Percentiles rank a stretch among this genome's conserved stretches.
These are phyloP conservation scores for Collybia nuda DNA, from an alignment of 768 basidiomycete species.

Conservation along the genomic window DNA sequence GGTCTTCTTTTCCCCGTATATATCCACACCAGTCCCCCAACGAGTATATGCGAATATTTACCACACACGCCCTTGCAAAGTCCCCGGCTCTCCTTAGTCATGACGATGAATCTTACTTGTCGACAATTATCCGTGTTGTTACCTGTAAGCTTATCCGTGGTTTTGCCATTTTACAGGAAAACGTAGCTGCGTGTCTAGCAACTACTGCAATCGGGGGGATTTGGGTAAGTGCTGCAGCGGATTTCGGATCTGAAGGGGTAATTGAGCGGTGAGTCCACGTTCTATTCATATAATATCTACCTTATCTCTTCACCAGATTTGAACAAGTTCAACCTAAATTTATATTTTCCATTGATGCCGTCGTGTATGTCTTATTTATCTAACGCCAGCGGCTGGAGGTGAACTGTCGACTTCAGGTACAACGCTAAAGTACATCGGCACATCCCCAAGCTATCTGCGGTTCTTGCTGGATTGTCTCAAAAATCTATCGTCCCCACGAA, in stretches of 20 bases:
- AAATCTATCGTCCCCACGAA: constrained; percentile 37
- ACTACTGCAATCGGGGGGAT: constrained; percentile 74
- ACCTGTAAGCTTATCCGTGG: neutral
- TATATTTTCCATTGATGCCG: constrained; percentile 71
- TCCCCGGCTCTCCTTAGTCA: constrained; percentile 7
- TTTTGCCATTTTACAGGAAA: constrained; percentile 47
- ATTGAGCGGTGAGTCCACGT: constrained; percentile 55
- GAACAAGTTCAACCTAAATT: constrained; percentile 78
- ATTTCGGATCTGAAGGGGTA: constrained; percentile 80
- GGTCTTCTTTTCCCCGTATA: constrained; percentile 24
- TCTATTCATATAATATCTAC: constrained; percentile 4
- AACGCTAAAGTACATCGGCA: constrained; percentile 72
- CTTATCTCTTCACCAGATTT: constrained; percentile 39
- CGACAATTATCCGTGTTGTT: too few relatives aligned
- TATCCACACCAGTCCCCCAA: neutral
- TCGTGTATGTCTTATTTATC: constrained; percentile 47
- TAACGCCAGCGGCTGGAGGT: constrained; percentile 1
- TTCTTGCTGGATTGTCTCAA: constrained; percentile 51
- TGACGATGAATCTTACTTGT: neutral
- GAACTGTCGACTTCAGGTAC: constrained; percentile 44
- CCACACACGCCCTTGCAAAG: neutral
- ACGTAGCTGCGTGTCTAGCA: constrained; percentile 65
- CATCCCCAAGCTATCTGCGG: constrained; percentile 56
- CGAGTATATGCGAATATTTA: neutral
- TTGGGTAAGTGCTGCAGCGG: constrained; percentile 81